Conservation (phyloP, 331 rosid genomes). For the Prunus yedoensis region DNA sequence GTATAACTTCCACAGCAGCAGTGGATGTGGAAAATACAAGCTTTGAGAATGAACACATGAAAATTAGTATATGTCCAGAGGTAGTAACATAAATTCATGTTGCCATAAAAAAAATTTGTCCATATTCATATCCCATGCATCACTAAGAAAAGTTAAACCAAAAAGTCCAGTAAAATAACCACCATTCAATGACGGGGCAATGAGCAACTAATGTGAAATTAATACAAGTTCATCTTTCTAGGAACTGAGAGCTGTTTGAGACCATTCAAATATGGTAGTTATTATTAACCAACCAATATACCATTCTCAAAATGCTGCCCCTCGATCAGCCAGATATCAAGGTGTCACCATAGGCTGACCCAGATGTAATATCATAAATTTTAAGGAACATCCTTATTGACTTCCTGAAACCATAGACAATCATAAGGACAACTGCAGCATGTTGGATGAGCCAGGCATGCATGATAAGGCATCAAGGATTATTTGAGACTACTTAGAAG, state of each 20-base stretch:
- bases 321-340: conserved; percentile 24
- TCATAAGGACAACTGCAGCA: conserved; percentile 3
- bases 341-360: conserved; percentile 25
- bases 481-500: conserved; percentile 16
- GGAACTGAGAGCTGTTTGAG: not conserved
- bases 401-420: conserved; percentile 18
- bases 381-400: conserved; percentile 13
- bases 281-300: conserved; percentile 1
- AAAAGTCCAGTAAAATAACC: not conserved
- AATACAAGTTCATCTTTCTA: not conserved
- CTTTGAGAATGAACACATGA: not conserved
- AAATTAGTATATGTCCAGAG: not conserved
- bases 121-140: not conserved
- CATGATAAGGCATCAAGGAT: conserved; percentile 20
- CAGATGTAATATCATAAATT: conserved; percentile 15
- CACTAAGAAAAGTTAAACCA: not conserved
- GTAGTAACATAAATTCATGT: not conserved
- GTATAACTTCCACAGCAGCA: not conserved
- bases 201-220: not conserved
- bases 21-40: not conserved
- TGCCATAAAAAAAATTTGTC: not conserved
- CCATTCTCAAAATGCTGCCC: conserved; percentile 16
- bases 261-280: not conserved
- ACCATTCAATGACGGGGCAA: not conserved
- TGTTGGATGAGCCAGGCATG: conserved; percentile 6